Base-by-base conservation (phyloP, 2,329 filamentous ascomycete genomes). In the Colletotrichum sp. region DNA sequence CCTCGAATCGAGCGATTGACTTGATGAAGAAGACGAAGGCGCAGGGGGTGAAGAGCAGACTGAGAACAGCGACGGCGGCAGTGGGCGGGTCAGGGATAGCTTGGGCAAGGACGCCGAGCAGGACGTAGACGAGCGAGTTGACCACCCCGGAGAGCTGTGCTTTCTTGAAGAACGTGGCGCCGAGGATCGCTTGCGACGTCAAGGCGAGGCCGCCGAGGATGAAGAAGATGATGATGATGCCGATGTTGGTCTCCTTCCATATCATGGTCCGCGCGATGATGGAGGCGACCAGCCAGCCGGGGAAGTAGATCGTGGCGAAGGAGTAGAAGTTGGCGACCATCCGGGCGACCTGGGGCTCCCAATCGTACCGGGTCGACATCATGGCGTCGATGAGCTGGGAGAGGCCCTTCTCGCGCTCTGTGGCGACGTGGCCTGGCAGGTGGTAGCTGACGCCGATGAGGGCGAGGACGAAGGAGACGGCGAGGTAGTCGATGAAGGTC, bases 61-160 rank as follows among this genome's bases (percentile, higher is more conserved):
- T 94, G 16, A 98, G 87, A 3, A 95, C 86, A 6, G 91, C 89
- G 5, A 96, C 94, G 1, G 92, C 89, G 2, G 86, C 92, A 0
- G 93, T 94, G 8, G 85, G 87, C 5, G 92, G 91, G 1, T 88
- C 88, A 0, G 90, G 92, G 13, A 95, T 86, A 8, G 95, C 92
- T 84, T 98, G 96, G 0, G 95, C 93, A 22, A 98, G 87, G 79
- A 98, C 94, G 15, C 94, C 96, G 2, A 98, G 88, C 3, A 98
- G 85, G 34, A 98, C 89, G 16, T 92, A 93, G 15, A 92, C 85
- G 30, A 98, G 92, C 8, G 93, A 93, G 59, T 95, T 90, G 1
- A 92, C 92, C 77, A 98, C 96, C 26, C 96, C 96, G 72, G 95
- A 96, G 5, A 98, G 90, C 83, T 98, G 96, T 0, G 96, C 93